phyloP scores from a whole-genome alignment of 2,329 filamentous ascomycete species.

The Orbilia oligospora region DNA sequence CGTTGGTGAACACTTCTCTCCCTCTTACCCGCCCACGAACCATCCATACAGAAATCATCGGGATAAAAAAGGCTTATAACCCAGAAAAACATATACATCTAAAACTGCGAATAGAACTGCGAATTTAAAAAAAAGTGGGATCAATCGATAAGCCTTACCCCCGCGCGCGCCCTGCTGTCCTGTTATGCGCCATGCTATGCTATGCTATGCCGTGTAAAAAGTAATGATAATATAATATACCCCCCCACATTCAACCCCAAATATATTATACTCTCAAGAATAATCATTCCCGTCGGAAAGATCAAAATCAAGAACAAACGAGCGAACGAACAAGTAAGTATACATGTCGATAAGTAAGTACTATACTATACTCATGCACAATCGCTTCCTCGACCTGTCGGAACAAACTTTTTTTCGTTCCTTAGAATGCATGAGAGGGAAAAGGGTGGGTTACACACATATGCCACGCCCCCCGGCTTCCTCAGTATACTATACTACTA shows the following conservation, averaged over 20 bases:
- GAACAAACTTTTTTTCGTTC: neutral
- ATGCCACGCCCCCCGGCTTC: neutral
- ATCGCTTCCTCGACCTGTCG: conserved; percentile 22
- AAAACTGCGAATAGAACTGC: neutral
- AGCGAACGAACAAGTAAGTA: too few species aligned
- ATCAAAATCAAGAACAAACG: neutral
- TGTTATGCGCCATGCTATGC: neutral
- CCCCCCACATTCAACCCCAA: neutral
- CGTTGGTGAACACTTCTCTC: neutral
- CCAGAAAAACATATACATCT: neutral
- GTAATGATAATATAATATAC: neutral
- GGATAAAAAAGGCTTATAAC: too few species aligned
- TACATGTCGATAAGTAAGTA: too few species aligned
- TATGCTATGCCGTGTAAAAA: neutral
- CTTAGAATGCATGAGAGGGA: too few species aligned
- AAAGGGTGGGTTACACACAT: conserved; percentile 13
- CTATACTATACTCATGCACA: neutral
- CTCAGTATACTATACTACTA: too few species aligned
- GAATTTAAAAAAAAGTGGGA: neutral
- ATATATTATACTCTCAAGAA: too few species aligned
- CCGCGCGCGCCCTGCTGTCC: too few species aligned
- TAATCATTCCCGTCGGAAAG: neutral
- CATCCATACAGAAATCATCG: too few species aligned
- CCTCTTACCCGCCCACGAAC: neutral
- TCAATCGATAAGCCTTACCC: neutral